phyloP scores from a whole-genome alignment of 2,329 filamentous ascomycete genomes.

The Byssoonygena ceratinophila region DNA sequence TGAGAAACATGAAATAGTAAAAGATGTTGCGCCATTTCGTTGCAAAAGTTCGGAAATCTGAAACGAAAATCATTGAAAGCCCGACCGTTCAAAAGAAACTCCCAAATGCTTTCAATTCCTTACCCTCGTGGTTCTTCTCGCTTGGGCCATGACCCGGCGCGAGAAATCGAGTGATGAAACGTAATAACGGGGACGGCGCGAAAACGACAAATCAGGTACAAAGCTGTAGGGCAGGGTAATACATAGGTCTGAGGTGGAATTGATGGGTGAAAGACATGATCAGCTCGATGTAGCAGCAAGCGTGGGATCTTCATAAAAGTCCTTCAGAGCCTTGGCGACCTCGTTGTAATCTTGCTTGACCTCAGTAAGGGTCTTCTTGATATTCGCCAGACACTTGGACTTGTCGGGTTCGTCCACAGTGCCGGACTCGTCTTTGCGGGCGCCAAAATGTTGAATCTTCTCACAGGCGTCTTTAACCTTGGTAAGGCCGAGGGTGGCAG shows the following conservation, averaged over 20 bases:
- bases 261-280: not conserved
- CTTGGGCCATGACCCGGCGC: not conserved
- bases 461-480: constrained; percentile 91
- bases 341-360: constrained; percentile 69
- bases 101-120: not conserved
- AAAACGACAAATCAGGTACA: constrained; percentile 14
- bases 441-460: constrained; percentile 89
- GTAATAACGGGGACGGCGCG: constrained; percentile 12
- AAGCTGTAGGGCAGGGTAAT: not conserved
- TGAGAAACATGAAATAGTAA: too few relatives aligned
- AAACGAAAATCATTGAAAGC: constrained; percentile 21
- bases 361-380: constrained; percentile 56
- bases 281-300: not conserved
- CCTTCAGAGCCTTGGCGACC: constrained; percentile 57
- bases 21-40: not conserved
- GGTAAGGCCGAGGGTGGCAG: constrained; percentile 78
- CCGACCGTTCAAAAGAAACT: constrained; percentile 20
- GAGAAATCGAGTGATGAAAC: not conserved
- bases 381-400: constrained; percentile 56
- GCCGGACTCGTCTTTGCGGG: constrained; percentile 68
- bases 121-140: not conserved
- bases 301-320: constrained; percentile 52
- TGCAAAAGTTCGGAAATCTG: constrained; percentile 16
- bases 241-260: constrained; percentile 10
- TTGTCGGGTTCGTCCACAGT: constrained; percentile 55